Evolutionary conservation across 495 filamentous ascomycete species (phyloP), one percentile per base, ranked within the genome.

Genomic region (Aspergillus mulundensis): DNA sequence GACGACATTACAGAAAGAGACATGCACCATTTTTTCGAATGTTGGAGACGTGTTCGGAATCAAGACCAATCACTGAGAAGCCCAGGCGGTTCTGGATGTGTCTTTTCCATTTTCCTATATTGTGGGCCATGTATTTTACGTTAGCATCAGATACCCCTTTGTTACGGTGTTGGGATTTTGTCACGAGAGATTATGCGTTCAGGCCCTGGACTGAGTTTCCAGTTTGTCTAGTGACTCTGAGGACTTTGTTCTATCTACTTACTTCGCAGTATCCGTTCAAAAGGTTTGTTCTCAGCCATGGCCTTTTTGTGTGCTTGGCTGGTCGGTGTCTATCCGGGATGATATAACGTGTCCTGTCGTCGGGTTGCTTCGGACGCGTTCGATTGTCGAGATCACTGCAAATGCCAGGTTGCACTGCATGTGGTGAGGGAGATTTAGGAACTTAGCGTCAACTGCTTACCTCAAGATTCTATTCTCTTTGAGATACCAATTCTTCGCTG

Each of bases 61-160:
- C n/a, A 4, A 4, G 25, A 28, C 25, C 8, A 28, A 3, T 28
- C 25, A 28, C 25, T 28, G 3, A n/a, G 25, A 28, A 8, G 25
- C 25, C 25, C 25, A 4, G 25, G 8, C 25, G 25, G 25, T 28
- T 3, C 25, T 28, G 25, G 8, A 28, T 28, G 25, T 28, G 25
- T 28, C 25, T 28, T 28, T 44, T 46, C 18, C 16, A 40, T 39
- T 45, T 43, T 20, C 8, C 30, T 43, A 44, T 18, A 34, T 36
- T 46, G 41, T 46, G 40, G 19, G 30, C 39, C 36, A 49, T 50
- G 44, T 54, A 49, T 46, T 18, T 45, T 57, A 47, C 19, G 24
- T 46, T 58, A 20, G 42, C 49, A 51, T 41, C 28, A 46, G 56
- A 50, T 57, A 50, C 46, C 46, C 41, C 41, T 44, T 48, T 24